Evolutionary conservation across 106 monocot species (phyloP).

Genomic region (Dendrobium huoshanense): DNA sequence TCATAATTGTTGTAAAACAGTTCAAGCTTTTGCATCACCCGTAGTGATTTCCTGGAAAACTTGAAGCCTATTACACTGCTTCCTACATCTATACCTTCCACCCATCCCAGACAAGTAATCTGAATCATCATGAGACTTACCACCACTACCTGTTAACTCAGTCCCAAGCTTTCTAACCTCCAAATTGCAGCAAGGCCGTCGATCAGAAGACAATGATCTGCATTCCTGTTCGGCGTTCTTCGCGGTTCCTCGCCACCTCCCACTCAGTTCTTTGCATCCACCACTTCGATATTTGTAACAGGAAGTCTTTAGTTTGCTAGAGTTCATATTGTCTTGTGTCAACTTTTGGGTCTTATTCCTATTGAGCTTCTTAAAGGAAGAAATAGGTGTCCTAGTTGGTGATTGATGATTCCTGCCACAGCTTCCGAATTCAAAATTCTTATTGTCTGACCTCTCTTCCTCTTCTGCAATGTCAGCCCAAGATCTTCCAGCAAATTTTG

Average conservation of each 20-base stretch:
- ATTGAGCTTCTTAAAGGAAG: not conserved
- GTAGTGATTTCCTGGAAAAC: slow-evolving; percentile 3
- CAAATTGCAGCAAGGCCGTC: not conserved
- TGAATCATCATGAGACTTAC: slow-evolving; percentile 5
- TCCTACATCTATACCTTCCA: not conserved
- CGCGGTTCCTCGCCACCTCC: slow-evolving; percentile 3
- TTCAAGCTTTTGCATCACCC: slow-evolving; percentile 9
- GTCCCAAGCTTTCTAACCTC: not conserved
- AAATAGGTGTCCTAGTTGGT: not conserved
- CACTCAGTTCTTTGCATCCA: not conserved
- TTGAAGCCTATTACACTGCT: slow-evolving; percentile 8
- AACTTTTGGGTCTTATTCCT: not conserved
- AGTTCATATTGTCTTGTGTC: not conserved
- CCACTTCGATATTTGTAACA: not conserved
- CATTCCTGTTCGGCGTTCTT: not conserved
- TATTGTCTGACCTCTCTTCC: too few relatives aligned
- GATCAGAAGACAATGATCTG: not conserved
- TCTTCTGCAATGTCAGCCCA: too few relatives aligned
- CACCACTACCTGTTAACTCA: not conserved
- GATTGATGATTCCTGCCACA: not conserved
- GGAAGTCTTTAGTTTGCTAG: not conserved
- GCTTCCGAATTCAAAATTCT: not conserved
- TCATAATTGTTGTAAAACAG: not conserved
- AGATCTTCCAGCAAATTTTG: not conserved
- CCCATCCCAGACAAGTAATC: slow-evolving; percentile 4